phyloP scores from a whole-genome alignment of 2,329 filamentous ascomycete genomes.

The Pseudogymnoascus sp. region DNA sequence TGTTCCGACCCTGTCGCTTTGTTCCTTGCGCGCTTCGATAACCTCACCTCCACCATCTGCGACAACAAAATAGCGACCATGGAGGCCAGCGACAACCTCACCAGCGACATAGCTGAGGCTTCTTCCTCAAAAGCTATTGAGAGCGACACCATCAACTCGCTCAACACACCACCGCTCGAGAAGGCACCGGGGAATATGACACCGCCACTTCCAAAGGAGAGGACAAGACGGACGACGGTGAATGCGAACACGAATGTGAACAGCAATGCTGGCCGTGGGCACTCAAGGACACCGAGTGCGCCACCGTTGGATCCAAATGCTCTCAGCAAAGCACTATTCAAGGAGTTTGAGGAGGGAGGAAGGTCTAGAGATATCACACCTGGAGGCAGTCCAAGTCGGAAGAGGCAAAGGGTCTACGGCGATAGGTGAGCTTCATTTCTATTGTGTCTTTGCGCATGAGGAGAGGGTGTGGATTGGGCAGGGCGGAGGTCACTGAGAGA shows the following conservation, averaged over 20 bases:
- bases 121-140: background rate
- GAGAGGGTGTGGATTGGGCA: background rate
- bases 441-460: background rate
- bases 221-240: background rate
- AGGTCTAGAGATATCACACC: constrained; percentile 52
- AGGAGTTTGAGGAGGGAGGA: constrained; percentile 52
- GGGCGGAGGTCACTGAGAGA: background rate
- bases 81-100: background rate
- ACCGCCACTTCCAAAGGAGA: constrained; percentile 1
- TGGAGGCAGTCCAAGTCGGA: constrained; percentile 57
- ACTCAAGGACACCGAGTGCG: background rate
- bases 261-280: background rate
- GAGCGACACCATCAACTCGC: background rate
- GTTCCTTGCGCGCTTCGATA: background rate
- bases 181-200: background rate
- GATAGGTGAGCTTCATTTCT: constrained; percentile 33
- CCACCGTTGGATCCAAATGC: constrained; percentile 40
- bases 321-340: constrained; percentile 48
- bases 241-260: constrained; percentile 4
- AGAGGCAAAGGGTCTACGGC: constrained; percentile 58
- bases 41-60: background rate
- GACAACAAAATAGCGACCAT: background rate
- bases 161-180: background rate
- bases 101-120: background rate
- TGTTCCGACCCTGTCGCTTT: background rate